Base-by-base conservation (phyloP, 164 flowering plant species). In the Chimonanthus salicifolius region DNA sequence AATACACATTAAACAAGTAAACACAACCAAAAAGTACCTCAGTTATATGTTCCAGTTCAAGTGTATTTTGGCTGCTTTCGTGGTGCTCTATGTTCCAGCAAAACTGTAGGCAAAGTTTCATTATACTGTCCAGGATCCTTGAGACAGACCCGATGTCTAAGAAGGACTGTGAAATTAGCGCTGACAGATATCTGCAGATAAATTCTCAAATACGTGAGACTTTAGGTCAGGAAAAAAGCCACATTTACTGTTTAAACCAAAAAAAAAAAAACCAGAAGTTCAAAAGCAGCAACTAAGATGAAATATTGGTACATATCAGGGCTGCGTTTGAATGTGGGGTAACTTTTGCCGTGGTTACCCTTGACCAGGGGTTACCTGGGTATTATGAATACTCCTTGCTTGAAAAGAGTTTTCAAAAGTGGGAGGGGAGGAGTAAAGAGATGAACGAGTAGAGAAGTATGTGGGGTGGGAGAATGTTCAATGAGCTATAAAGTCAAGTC, bases 131-230 rank as follows among this genome's bases (percentile, higher is more conserved):
- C 74, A 96, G 81, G 81, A 94, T 96, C 81, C 97, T 90, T 48
- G 98, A 92, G 13, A 96, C 94, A 72, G 98, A 92, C 48, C 99
- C 99, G 79, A 96, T 89, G 81, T 96, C 98, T 87, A 96, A 76
- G 87, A 95, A 96, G 67, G 97, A 92, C 82, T 96, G 99, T 50
- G 99, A 96, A 75, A 94, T 92, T 79, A 96, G 81, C 67, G 99
- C 99, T 60, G 97, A 87, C 63, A 96, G 78, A 79, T 96, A 96
- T 84, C 99, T 96, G 92, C 80, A 79, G 11, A 67, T n/a, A 67
- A 44, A 46, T 54, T 72, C 68, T 18, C 68, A 11, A 64, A 46
- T 20, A 72, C 45, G 45, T 79, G 6, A 71, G 72, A 66, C 58
- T 20, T 71, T 20, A 33, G 33, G 33, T 33, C 33, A 33, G 33